Conservation (phyloP, 73 alveolate genomes). For the Paramecium bursaria region DNA sequence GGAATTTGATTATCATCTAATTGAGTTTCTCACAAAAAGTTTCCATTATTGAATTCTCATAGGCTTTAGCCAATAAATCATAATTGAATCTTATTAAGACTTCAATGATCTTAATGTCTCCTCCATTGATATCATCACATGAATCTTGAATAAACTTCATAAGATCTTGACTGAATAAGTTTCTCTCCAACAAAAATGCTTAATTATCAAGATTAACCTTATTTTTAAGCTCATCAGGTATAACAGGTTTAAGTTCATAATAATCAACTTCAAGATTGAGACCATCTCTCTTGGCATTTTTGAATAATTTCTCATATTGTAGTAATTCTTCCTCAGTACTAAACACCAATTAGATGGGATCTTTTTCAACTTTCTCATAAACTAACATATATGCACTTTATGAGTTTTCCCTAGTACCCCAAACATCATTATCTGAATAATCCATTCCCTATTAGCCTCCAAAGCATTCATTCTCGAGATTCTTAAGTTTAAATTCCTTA, state of each 20-base stretch:
- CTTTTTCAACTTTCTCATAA: slow-evolving; percentile 88
- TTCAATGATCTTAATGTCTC: neutral
- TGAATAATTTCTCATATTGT: slow-evolving; percentile 13
- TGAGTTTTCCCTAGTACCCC: slow-evolving; percentile 75
- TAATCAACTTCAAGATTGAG: slow-evolving; percentile 33
- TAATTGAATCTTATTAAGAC: slow-evolving; percentile 10
- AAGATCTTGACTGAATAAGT: slow-evolving; percentile 3
- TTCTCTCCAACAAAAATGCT: slow-evolving; percentile 25
- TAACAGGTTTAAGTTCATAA: slow-evolving; percentile 6
- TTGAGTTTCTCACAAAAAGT: neutral
- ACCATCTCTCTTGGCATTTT: neutral
- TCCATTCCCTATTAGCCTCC: slow-evolving; percentile 86
- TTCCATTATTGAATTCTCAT: slow-evolving; percentile 30
- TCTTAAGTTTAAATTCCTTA: slow-evolving; percentile 70
- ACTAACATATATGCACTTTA: slow-evolving; percentile 97
- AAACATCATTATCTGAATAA: slow-evolving; percentile 66
- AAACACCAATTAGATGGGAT: slow-evolving; percentile 70
- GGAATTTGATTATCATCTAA: neutral
- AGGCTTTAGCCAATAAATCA: slow-evolving; percentile 56
- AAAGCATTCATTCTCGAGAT: slow-evolving; percentile 82
- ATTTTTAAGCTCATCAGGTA: slow-evolving; percentile 38
- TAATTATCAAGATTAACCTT: slow-evolving; percentile 63
- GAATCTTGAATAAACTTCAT: slow-evolving; percentile 37
- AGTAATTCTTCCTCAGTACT: slow-evolving; percentile 46
- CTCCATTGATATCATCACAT: neutral